A percentile compares a stretch with the other conserved stretches of the same genome.
Evolutionary conservation across 768 basidiomycete genomes (phyloP).

Genomic region (Hygrocybe punicea): DNA sequence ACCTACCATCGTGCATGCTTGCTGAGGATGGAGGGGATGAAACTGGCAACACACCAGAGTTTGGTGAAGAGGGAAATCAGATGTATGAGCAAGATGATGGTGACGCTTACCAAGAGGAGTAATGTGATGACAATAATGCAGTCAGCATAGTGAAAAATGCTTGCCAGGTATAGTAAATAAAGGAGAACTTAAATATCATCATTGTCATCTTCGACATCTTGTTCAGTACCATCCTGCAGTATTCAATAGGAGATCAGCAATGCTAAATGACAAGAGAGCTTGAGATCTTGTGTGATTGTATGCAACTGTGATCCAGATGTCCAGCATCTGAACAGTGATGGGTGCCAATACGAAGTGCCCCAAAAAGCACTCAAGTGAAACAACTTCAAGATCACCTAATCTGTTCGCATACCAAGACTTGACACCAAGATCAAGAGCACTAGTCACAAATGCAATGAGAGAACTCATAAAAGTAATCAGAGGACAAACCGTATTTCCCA

Average conservation of each 20-base stretch:
- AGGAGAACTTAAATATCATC: not conserved
- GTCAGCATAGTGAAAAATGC: not conserved
- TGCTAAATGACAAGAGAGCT: not conserved
- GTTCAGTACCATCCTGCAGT: not conserved
- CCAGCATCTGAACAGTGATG: not conserved
- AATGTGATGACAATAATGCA: not conserved
- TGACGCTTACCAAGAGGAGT: not conserved
- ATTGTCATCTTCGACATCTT: not conserved
- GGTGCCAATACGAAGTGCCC: constrained; percentile 15
- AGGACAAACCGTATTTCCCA: constrained; percentile 11
- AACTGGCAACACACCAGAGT: not conserved
- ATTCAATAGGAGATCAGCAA: not conserved
- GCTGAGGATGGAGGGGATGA: not conserved
- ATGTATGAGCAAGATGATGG: not conserved
- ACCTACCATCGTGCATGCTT: not conserved
- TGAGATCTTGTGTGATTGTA: constrained; percentile 13
- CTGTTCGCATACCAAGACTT: constrained; percentile 7
- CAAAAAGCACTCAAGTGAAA: constrained; percentile 5
- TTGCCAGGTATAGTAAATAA: not conserved
- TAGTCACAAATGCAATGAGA: not conserved
- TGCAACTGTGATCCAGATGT: constrained; percentile 19
- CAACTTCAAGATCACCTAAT: constrained; percentile 1
- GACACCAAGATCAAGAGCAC: constrained; percentile 15
- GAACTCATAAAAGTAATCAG: not conserved
- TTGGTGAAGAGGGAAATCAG: not conserved